Base-by-base conservation (phyloP, 345 rosid genomes). In the Nephelium lappaceum region DNA sequence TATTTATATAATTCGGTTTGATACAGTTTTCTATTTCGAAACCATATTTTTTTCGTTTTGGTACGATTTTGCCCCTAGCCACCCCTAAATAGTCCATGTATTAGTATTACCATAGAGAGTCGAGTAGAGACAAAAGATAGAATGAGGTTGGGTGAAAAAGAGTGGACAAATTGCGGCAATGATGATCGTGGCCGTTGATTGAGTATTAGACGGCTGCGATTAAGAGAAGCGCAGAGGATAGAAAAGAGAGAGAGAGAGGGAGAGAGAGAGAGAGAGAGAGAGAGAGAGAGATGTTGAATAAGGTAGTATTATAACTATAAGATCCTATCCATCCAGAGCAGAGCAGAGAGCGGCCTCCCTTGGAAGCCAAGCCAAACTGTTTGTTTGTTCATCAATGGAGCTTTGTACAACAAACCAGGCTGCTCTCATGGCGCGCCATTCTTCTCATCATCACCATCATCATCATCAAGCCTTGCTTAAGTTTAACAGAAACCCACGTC, bases 361-460 rank as follows among this genome's bases (percentile, higher is more conserved):
- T 71, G 21, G 18, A 72, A 72, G 65, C 51, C 19, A 72, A 58
- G 12, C 65, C 38, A 62, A 4, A 51, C 16, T 5, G 36, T 27
- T 27, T 27, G 31, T 27, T 27, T 27, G 31, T 27, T 18, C 45
- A n/a, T 11, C 85, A 55, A 89, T 89, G 90, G 84, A 83, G 81
- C 78, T 85, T 15, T 84, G 83, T 71, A 45, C 51, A 45, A 45
- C 81, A 24, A 73, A 66, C 61, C 86, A 78, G 38, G 78, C 72
- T 21, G 81, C 72, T 68, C 64, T 83, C 60, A 27, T 79, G 69
- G 36, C 61, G 31, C 79, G 80, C 51, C 36, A 38, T 49, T 74
- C 82, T 80, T 79, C 73, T 51, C 6, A 6, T 5, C 51, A 45
- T 8, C 51, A n/a, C n/a, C n/a, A 7, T 45, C 49, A 0, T 45